Percentiles rank a stretch among this genome's conserved stretches.
Conservation (phyloP, 2,329 filamentous ascomycete species). For the Epichloe brachyelytri region DNA sequence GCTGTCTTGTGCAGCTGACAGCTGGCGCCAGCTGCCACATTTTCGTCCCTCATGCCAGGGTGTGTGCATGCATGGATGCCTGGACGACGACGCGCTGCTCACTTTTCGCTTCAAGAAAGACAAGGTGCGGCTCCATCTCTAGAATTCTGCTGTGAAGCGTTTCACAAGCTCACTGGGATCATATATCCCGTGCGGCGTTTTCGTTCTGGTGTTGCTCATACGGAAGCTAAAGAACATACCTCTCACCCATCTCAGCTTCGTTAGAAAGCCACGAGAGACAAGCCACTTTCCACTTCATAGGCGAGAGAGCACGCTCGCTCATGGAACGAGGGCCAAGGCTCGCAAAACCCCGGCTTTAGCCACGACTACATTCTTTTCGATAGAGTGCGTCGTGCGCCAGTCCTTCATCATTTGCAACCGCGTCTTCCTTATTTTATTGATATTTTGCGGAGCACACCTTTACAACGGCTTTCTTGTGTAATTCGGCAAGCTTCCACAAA, state of each 20-base stretch:
- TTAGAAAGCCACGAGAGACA: not conserved
- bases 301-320: not conserved
- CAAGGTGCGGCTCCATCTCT: not conserved
- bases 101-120: not conserved
- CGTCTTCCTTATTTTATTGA: not conserved
- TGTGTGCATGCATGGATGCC: not conserved
- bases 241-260: not conserved
- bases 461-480: slow-evolving; percentile 3
- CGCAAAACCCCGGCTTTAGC: not conserved
- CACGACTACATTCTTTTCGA: not conserved
- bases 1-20: slow-evolving; percentile 3
- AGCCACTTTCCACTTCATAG: not conserved
- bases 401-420: not conserved
- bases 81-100: not conserved
- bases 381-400: not conserved
- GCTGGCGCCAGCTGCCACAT: not conserved
- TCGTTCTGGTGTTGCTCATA: not conserved
- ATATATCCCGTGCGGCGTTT: not conserved
- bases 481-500: not conserved
- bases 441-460: slow-evolving; percentile 1
- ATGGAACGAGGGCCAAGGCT: not conserved
- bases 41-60: not conserved
- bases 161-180: not conserved
- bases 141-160: not conserved
- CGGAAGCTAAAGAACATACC: not conserved